A percentile compares a stretch with the other conserved stretches of the same genome.
Evolutionary conservation across 2,329 filamentous ascomycete genomes (phyloP).

Genomic region (Microcyclosporella mali): DNA sequence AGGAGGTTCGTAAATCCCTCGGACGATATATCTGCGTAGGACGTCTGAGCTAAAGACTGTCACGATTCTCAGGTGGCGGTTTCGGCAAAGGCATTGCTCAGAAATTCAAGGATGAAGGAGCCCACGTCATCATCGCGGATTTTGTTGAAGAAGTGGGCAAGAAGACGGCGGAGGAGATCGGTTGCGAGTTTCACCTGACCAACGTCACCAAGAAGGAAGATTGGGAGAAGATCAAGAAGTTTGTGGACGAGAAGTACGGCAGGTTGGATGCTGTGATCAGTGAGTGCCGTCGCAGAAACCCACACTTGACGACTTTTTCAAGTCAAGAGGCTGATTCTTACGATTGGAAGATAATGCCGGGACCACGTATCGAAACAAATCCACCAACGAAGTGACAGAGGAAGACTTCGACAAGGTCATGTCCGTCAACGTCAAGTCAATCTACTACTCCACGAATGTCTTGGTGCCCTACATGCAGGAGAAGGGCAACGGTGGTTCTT

Average conservation of each 20-base stretch:
- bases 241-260: constrained; percentile 44
- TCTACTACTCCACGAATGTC: constrained; percentile 56
- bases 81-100: constrained; percentile 58
- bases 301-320: too few species aligned
- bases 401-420: constrained; percentile 62
- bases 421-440: constrained; percentile 62
- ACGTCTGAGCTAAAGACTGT: too few species aligned
- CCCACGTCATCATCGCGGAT: constrained; percentile 57
- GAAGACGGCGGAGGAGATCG: constrained; percentile 44
- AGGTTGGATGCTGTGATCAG: constrained; percentile 54
- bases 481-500: constrained; percentile 51
- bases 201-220: constrained; percentile 50
- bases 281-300: too few species aligned
- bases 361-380: constrained; percentile 54
- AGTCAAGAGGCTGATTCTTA: too few species aligned
- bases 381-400: constrained; percentile 58
- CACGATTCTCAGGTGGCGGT: too few species aligned
- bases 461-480: constrained; percentile 57
- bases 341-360: constrained; percentile 62
- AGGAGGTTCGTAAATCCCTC: too few species aligned
- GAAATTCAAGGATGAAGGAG: constrained; percentile 55
- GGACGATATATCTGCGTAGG: too few species aligned
- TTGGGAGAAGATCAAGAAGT: constrained; percentile 48
- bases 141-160: constrained; percentile 50
- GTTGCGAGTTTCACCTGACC: constrained; percentile 41